These are phyloP conservation scores for Oryza officinalis DNA, from an alignment of 176 grass and related monocot genomes.

Conservation along the genomic window DNA sequence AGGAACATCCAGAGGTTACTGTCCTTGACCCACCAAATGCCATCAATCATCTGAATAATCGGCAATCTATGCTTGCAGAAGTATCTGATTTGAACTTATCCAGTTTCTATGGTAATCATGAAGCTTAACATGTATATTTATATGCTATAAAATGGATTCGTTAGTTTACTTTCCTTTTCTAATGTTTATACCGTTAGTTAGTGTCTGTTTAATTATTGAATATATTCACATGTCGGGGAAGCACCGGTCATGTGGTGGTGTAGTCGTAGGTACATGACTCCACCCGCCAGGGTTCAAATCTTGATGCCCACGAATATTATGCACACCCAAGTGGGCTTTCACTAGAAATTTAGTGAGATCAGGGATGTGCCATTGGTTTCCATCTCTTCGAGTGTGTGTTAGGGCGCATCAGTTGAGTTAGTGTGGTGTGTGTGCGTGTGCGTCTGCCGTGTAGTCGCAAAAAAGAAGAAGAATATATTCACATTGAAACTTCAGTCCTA, in stretches of 20 bases:
- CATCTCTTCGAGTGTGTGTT: too few species aligned
- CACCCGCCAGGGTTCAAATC: too few species aligned
- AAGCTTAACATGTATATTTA: constrained; percentile 5
- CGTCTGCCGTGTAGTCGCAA: too few species aligned
- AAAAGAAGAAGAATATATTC: not conserved
- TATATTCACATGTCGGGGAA: not conserved
- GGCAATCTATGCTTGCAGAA: constrained; percentile 92
- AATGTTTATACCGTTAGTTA: not conserved
- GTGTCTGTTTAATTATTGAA: not conserved
- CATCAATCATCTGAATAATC: constrained; percentile 78
- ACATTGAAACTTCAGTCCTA: not conserved
- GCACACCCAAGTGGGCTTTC: too few species aligned
- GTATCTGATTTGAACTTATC: constrained; percentile 85
- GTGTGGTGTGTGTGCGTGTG: too few species aligned
- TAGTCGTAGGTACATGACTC: too few species aligned
- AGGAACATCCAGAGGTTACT: constrained; percentile 89
- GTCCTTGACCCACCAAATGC: constrained; percentile 87
- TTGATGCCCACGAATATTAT: too few species aligned
- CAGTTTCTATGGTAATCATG: constrained; percentile 68
- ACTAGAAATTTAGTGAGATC: too few species aligned
- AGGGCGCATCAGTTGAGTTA: too few species aligned
- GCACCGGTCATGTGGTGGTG: too few species aligned
- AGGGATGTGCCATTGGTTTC: too few species aligned
- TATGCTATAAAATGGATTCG: not conserved
- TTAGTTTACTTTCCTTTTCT: not conserved